These are phyloP conservation scores for Agapanthus africanus DNA, from an alignment of 106 monocot species.

Conservation along the genomic window DNA sequence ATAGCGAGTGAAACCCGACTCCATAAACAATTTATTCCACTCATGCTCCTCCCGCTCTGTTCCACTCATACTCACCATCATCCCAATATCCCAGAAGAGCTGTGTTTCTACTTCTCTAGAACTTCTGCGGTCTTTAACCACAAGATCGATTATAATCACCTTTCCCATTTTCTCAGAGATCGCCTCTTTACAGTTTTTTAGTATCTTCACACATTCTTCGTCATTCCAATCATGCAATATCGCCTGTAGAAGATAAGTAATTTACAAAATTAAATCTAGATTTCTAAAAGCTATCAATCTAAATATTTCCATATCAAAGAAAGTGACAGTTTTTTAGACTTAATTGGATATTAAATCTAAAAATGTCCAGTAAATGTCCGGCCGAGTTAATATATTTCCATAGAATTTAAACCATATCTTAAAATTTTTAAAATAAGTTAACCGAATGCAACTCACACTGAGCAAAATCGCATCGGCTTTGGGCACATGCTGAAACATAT, in stretches of 20 bases:
- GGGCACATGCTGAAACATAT: constrained; percentile 25
- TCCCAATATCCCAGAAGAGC: not conserved
- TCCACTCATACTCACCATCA: not conserved
- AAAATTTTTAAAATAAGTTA: no score
- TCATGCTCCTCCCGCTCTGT: constrained; percentile 7
- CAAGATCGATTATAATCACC: constrained; percentile 14
- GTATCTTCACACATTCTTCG: constrained; percentile 11
- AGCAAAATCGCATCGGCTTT: constrained; percentile 16
- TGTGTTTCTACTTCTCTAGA: not conserved
- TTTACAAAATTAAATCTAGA: no score
- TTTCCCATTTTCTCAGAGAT: constrained; percentile 6
- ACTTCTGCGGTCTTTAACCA: not conserved
- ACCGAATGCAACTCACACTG: constrained; percentile 20
- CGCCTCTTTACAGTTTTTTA: constrained; percentile 1
- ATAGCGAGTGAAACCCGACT: not conserved
- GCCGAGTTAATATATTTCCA: no score
- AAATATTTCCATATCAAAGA: no score
- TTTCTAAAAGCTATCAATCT: no score
- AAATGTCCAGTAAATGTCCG: no score
- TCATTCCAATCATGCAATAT: constrained; percentile 13
- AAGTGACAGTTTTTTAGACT: no score
- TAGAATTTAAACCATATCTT: no score
- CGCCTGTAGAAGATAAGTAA: constrained; percentile 2
- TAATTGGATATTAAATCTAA: no score
- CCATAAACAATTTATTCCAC: constrained; percentile 9